Percentiles rank a stretch among this genome's conserved stretches.
Evolutionary conservation across 768 basidiomycete species (phyloP).

Genomic region (Lentinula guzmanii): DNA sequence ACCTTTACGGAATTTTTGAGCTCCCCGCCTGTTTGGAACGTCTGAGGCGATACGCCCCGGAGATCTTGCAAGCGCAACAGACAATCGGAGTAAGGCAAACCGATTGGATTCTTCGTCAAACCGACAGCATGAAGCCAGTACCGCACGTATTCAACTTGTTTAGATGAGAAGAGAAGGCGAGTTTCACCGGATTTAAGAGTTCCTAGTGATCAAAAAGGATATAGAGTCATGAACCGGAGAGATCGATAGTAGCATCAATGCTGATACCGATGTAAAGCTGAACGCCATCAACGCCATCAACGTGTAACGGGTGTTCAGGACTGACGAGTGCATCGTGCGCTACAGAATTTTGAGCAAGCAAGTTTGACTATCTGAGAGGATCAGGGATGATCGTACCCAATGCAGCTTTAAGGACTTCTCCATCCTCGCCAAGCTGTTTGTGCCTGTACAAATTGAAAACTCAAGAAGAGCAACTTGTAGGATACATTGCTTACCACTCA

Average conservation of each 20-base stretch:
- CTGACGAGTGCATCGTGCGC: constrained; percentile 66
- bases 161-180: constrained; percentile 76
- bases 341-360: constrained; percentile 10
- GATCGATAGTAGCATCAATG: not conserved
- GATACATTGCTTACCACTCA: constrained; percentile 47
- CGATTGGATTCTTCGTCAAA: constrained; percentile 57
- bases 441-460: constrained; percentile 34
- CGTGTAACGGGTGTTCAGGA: constrained; percentile 65
- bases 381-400: constrained; percentile 31
- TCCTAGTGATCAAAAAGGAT: constrained; percentile 26
- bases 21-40: constrained; percentile 46
- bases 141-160: constrained; percentile 78
- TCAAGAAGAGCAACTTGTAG: not conserved
- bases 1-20: constrained; percentile 62
- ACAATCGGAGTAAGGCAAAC: constrained; percentile 75
- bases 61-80: constrained; percentile 58
- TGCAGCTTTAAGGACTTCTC: constrained; percentile 59
- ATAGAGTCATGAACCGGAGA: not conserved
- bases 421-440: constrained; percentile 54
- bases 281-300: constrained; percentile 56
- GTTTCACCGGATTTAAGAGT: constrained; percentile 68
- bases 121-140: constrained; percentile 79
- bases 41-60: constrained; percentile 49
- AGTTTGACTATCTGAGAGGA: not conserved
- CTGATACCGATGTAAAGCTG: constrained; percentile 62